A percentile compares a stretch with the other conserved stretches of the same genome.
These are phyloP conservation scores for Colletotrichum brevisporum DNA, from an alignment of 2,329 filamentous ascomycete genomes.

Conservation along the genomic window DNA sequence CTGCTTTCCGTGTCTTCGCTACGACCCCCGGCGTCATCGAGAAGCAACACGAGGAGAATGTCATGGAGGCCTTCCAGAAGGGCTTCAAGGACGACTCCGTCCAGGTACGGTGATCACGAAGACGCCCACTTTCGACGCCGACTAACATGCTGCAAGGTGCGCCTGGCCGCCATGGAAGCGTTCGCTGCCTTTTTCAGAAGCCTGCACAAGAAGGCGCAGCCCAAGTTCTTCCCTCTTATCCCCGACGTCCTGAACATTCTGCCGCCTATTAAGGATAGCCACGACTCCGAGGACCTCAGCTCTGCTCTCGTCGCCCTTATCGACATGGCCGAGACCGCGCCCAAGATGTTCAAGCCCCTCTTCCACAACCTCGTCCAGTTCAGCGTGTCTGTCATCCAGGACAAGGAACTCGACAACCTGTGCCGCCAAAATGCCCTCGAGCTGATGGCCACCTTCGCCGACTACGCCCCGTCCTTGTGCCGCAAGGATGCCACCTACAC, in stretches of 20 bases:
- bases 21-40: slow-evolving; percentile 97
- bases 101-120: slow-evolving; percentile 63
- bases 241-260: slow-evolving; percentile 95
- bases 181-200: slow-evolving; percentile 97
- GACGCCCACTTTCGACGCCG: background rate
- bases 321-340: slow-evolving; percentile 92
- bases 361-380: slow-evolving; percentile 95
- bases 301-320: slow-evolving; percentile 92
- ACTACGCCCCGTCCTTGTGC: slow-evolving; percentile 94
- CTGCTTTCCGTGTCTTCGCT: slow-evolving; percentile 94
- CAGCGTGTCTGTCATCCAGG: slow-evolving; percentile 92
- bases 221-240: slow-evolving; percentile 89
- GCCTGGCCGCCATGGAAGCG: slow-evolving; percentile 94
- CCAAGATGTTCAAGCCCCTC: slow-evolving; percentile 97
- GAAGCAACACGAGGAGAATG: slow-evolving; percentile 93
- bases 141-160: slow-evolving; percentile 71
- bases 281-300: slow-evolving; percentile 91
- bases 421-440: slow-evolving; percentile 95
- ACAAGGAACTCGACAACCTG: slow-evolving; percentile 93
- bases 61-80: slow-evolving; percentile 88
- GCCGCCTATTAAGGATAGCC: slow-evolving; percentile 91
- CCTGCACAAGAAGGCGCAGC: slow-evolving; percentile 87
- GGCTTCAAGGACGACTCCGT: slow-evolving; percentile 93
- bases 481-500: slow-evolving; percentile 94
- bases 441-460: slow-evolving; percentile 97